Base-by-base conservation (phyloP, 2,329 filamentous ascomycete species). In the Ascochyta pisi region DNA sequence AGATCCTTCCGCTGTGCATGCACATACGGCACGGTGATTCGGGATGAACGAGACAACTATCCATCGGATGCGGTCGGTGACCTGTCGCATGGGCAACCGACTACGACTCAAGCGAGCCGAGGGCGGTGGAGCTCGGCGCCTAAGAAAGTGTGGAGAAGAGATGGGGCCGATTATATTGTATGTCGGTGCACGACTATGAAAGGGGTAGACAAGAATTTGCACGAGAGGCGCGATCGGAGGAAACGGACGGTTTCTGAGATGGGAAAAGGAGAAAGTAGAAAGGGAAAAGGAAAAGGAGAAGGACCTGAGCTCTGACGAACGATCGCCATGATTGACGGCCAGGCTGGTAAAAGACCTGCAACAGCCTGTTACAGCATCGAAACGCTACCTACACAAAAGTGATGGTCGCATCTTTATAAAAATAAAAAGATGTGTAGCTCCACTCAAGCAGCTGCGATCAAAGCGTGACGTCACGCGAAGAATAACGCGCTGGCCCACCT, bases 21-120 rank as follows among this genome's bases (percentile, higher is more conserved):
- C 53, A 38, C 24, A 33, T 33, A 43, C 43, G 47, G 47, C 48
- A 56, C 40, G 38, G n/a, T 38, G 51, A 56, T 48, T 6, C 35
- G 15, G n/a, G 6, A 13, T n/a, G 34, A 10, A 29, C 29, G 12
- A 37, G 5, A 39, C 13, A 43, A n/a, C 47, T 37, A 41, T 47
- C 37, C 29, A 48, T 43, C 53, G 38, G 31, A 48, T 38, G 42
- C 26, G 23, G 7, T 10, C 47, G 22, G 38, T n/a, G 15, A 10
- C 8, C 13, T 27, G 42, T 29, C 33, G 33, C 3, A 6, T 39
- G 8, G 43, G 42, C 33, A 48, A 24, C 19, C 23, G 38, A 56
- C 31, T 42, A 12, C 19, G 24, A 29, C 13, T 44, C 34, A 33
- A 27, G 29, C 37, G 33, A 43, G 47, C 47, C 37, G 33, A 48